Evolutionary conservation across 805 yeast species (phyloP).

Genomic region (Wickerhamomyces silvicola): DNA sequence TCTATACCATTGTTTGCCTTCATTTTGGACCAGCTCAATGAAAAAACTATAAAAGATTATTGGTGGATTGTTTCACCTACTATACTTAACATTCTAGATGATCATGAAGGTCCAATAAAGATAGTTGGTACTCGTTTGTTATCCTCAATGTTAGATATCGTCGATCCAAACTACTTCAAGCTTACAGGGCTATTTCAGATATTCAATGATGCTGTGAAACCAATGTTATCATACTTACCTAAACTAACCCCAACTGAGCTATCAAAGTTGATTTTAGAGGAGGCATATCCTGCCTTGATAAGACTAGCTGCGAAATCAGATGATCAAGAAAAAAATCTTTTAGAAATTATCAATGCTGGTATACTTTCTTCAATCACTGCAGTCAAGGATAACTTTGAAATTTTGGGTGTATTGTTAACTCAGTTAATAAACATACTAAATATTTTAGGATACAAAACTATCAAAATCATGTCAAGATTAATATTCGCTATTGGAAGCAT

Average conservation of each 20-base stretch:
- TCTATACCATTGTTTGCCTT: constrained; percentile 11
- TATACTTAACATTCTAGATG: constrained; percentile 20
- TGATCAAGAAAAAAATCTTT: constrained; percentile 2
- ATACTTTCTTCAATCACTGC: constrained; percentile 14
- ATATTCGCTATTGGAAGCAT: constrained; percentile 15
- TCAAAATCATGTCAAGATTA: constrained; percentile 16
- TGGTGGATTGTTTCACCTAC: constrained; percentile 24
- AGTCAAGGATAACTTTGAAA: constrained; percentile 14
- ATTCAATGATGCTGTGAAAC: constrained; percentile 16
- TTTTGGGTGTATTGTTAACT: constrained; percentile 7
- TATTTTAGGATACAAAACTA: constrained; percentile 3
- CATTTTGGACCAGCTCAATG: constrained; percentile 3
- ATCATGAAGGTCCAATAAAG: constrained; percentile 22
- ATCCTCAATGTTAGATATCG: constrained; percentile 8
- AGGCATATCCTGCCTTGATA: constrained; percentile 14
- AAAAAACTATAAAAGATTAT: constrained; percentile 7
- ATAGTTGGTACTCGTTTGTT: constrained; percentile 17
- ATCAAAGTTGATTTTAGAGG: constrained; percentile 9
- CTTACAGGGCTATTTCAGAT: constrained; percentile 14
- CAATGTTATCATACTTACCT: constrained; percentile 20
- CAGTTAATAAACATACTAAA: constrained; percentile 7
- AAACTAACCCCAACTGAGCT: constrained; percentile 15
- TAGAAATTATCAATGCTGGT: constrained; percentile 14
- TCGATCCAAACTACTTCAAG: constrained; percentile 11
- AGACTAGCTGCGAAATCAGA: constrained; percentile 3